Base-by-base conservation (phyloP, 2,329 filamentous ascomycete genomes). In the Alternaria longipes region DNA sequence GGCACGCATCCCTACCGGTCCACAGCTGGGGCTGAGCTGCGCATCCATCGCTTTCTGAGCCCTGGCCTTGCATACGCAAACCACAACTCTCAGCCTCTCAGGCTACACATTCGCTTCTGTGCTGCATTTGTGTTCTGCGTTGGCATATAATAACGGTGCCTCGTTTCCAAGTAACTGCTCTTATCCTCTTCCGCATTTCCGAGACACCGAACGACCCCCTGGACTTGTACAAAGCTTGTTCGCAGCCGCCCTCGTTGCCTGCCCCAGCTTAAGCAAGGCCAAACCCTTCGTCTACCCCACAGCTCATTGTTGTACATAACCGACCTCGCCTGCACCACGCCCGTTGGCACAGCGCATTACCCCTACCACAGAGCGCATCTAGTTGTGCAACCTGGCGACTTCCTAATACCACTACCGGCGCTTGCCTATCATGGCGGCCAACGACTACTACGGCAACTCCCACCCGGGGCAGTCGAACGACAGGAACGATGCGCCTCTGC, bases 361-460 rank as follows among this genome's bases (percentile, higher is more conserved):
- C 12, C 5, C 34, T 32, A 22, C 20, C 46, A 5, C 14, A 36
- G 18, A 28, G 40, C 28, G 41, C 32, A 40, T 36, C n/a, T 11
- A 8, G n/a, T 28, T 18, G 40, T 56, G 32, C 54, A 18, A 34
- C 30, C 51, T 51, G 18, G 42, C 49, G 26, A 44, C 24, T 41
- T 41, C 40, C 28, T 34, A 45, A 44, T 24, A 41, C 34, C 38
- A 32, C 52, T 8, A 11, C 32, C 18, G 18, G 46, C 41, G 34
- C 45, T 41, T 58, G 41, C 56, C 58, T 51, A 63, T 40, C 62
- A 84, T 84, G 82, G 81, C 82, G 46, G 76, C 81, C 57, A 82
- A 83, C 78, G 86, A 90, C 70, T 91, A 91, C 80, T 91, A 91
- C 68, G 67, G 60, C 66, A 82, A 72, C 18, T 79, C 74, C 18